Evolutionary conservation across 2,329 filamentous ascomycete species (phyloP), one percentile per base, ranked within the genome.

Genomic region (Epicoccum nigrum): DNA sequence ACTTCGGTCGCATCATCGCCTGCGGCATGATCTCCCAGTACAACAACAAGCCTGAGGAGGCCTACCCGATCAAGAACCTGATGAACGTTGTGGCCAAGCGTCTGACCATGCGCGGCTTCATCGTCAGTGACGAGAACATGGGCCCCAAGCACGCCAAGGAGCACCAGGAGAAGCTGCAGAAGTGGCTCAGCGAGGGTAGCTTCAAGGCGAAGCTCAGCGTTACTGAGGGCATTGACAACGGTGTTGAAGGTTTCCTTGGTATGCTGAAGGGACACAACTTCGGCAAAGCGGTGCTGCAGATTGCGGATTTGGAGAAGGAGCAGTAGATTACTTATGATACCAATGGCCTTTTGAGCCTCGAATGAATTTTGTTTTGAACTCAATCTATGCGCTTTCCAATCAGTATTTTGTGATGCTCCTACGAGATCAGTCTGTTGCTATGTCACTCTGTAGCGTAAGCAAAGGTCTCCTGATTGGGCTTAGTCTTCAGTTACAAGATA

Each of bases 231-330:
- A 92, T 95, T 53, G 91, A 95, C 55, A 86, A 89, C 55, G 87
- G 86, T 1, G 77, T 84, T 5, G 83, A 92, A 49, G 91, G 87
- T 0, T 80, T 95, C 54, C 74, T 93, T 11, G 88, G 85, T 11
- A 86, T 95, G 78, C 80, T 94, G 46, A 72, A 83, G 65, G 91
- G 91, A 39, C 82, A 88, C 74, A 95, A 95, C 78, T 89, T 92
- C 74, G 91, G 91, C 62, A 96, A 96, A 83, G 88, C 90, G 13
- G 83, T 94, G 17, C 67, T 94, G 64, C 88, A 90, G 79, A 83
- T 87, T 62, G 69, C 72, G 27, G 68, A 73, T 50, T 39, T 73
- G 45, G 59, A 63, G 43, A 65, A 67, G 60, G 68, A 71, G 35
- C 56, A 61, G 48, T 56, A 55, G 39, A 49, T 45, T 48, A 43